A percentile compares a stretch with the other conserved stretches of the same genome.
Conservation (phyloP, 768 basidiomycete species). For the Mycena metata region DNA sequence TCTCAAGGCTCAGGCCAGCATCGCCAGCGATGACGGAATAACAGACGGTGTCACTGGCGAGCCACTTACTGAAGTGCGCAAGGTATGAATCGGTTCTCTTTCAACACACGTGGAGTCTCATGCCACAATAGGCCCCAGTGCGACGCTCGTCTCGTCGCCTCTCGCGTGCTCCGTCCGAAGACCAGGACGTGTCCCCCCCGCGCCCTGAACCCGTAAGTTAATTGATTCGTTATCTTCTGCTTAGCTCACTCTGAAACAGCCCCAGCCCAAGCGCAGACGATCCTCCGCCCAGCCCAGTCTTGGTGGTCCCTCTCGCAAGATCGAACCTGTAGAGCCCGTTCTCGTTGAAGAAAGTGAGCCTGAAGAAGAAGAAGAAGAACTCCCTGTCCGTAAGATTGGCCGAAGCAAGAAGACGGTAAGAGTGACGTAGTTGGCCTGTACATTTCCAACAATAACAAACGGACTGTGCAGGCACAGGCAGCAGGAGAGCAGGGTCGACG, state of each 20-base stretch:
- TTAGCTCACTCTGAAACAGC: constrained; percentile 54
- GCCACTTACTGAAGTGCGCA: constrained; percentile 63
- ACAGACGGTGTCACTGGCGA: constrained; percentile 86
- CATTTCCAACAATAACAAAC: constrained; percentile 23
- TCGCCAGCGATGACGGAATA: constrained; percentile 87
- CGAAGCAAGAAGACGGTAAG: constrained; percentile 71
- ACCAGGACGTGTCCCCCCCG: constrained; percentile 54
- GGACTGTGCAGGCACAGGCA: constrained; percentile 56
- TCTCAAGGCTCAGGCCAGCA: constrained; percentile 73
- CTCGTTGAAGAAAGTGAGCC: constrained; percentile 84
- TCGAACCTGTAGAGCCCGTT: constrained; percentile 55
- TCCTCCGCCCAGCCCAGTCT: constrained; percentile 83
- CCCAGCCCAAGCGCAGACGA: constrained; percentile 85
- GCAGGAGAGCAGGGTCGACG: constrained; percentile 68
- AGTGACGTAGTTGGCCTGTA: background rate
- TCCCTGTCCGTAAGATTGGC: constrained; percentile 71
- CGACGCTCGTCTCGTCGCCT: constrained; percentile 76
- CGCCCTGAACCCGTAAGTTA: constrained; percentile 70
- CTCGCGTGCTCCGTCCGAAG: constrained; percentile 67
- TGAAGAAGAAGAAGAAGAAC: constrained; percentile 74
- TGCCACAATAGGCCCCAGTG: constrained; percentile 43
- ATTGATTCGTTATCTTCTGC: constrained; percentile 31
- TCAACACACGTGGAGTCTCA: constrained; percentile 22
- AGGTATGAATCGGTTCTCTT: constrained; percentile 50
- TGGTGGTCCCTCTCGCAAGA: constrained; percentile 61